These are phyloP conservation scores for Pyricularia sp. DNA, from an alignment of 2,329 filamentous ascomycete species.

Conservation along the genomic window DNA sequence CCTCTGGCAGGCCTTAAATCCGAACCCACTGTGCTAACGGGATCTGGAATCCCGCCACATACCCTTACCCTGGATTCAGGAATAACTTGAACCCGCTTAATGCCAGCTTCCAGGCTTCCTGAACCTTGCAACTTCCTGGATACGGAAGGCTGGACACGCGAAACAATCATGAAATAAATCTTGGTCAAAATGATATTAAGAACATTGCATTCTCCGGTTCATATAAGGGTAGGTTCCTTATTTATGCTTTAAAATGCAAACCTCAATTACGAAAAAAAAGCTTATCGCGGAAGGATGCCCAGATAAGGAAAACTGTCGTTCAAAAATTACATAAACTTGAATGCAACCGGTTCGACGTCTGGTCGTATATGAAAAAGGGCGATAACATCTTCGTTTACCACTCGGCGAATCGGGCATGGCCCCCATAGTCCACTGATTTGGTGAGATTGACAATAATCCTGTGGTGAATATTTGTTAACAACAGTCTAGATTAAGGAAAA, in stretches of 20 bases:
- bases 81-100: background rate
- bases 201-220: background rate
- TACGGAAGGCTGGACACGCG: background rate
- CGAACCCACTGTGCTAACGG: background rate
- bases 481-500: background rate
- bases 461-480: background rate
- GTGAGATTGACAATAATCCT: background rate
- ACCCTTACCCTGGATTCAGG: background rate
- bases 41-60: background rate
- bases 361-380: background rate
- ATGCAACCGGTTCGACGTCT: background rate
- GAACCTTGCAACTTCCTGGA: background rate
- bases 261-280: background rate
- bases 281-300: background rate
- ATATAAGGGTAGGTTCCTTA: background rate
- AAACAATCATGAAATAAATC: background rate
- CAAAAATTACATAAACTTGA: background rate
- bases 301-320: background rate
- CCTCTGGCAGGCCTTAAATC: background rate
- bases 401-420: background rate
- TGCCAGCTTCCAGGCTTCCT: background rate
- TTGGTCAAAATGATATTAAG: background rate
- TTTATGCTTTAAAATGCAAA: background rate
- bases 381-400: background rate
- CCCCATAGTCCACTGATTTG: background rate